A percentile compares a stretch with the other conserved stretches of the same genome.
Conservation (phyloP, 805 yeast species). For the Monosporozyma servazzii region DNA sequence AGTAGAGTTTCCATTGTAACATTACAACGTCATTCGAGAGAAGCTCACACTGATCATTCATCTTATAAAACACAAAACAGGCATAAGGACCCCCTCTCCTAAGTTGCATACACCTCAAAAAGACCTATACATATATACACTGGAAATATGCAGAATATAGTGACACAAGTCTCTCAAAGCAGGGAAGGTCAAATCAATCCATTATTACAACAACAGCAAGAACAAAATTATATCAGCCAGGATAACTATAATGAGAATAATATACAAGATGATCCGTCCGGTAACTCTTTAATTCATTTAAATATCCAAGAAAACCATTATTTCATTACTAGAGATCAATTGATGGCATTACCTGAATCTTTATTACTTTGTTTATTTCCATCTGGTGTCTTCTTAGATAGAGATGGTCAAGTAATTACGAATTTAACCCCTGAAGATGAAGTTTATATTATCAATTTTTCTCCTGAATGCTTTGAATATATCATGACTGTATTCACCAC, state of each 20-base stretch:
- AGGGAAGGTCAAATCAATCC: conserved; percentile 8
- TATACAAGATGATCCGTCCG: conserved; percentile 29
- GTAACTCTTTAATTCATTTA: conserved; percentile 59
- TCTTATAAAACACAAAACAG: not conserved
- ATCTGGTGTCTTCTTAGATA: conserved; percentile 78
- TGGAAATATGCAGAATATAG: conserved; percentile 32
- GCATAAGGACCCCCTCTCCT: too few relatives aligned
- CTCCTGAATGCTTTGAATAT: conserved; percentile 79
- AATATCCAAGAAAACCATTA: conserved; percentile 69
- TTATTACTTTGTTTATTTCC: conserved; percentile 80
- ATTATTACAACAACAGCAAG: conserved; percentile 1
- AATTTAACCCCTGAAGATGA: conserved; percentile 72
- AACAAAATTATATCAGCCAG: conserved; percentile 3
- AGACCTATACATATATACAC: too few relatives aligned
- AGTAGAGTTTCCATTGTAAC: too few relatives aligned
- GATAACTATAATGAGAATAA: conserved; percentile 2
- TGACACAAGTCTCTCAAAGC: conserved; percentile 63
- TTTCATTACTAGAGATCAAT: conserved; percentile 75
- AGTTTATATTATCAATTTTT: conserved; percentile 68
- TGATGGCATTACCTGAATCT: conserved; percentile 87
- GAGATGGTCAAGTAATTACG: conserved; percentile 65
- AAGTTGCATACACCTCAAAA: not conserved
- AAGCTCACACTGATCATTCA: too few relatives aligned
- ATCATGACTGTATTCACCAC: conserved; percentile 61
- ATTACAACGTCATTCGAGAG: too few relatives aligned